A percentile compares a stretch with the other conserved stretches of the same genome.
Conservation (phyloP, 108 stramenopile genomes). For the Conticribra guillardii region DNA sequence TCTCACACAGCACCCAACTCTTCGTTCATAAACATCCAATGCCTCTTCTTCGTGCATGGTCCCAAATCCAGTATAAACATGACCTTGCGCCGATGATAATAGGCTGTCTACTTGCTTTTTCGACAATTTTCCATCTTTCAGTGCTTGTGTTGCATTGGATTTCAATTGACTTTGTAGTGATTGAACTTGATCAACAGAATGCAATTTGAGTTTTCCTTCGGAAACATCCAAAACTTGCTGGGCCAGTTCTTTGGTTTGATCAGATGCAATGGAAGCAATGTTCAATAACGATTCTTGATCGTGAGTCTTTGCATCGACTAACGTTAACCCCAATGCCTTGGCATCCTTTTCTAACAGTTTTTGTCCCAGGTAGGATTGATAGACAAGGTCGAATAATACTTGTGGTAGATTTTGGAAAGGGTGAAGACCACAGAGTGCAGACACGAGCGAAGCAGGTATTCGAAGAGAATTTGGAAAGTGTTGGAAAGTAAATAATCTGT, state of each 20-base stretch:
- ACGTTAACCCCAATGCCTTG: slow-evolving; percentile 52
- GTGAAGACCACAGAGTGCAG: slow-evolving; percentile 69
- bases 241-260: slow-evolving; percentile 43
- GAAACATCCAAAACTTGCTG: slow-evolving; percentile 50
- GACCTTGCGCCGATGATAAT: slow-evolving; percentile 51
- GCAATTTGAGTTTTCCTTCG: slow-evolving; percentile 37
- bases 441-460: slow-evolving; percentile 59
- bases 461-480: slow-evolving; percentile 57
- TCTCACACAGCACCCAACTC: slow-evolving; percentile 63
- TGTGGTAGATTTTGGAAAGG: slow-evolving; percentile 59
- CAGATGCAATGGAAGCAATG: slow-evolving; percentile 62
- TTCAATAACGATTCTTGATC: slow-evolving; percentile 50
- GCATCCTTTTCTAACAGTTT: slow-evolving; percentile 59
- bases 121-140: slow-evolving; percentile 44
- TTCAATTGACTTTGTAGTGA: slow-evolving; percentile 45
- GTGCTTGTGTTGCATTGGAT: slow-evolving; percentile 39
- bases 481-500: slow-evolving; percentile 34
- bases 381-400: slow-evolving; percentile 63
- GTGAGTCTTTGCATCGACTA: slow-evolving; percentile 35
- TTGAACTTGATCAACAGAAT: slow-evolving; percentile 49
- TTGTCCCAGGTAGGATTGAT: slow-evolving; percentile 71
- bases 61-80: slow-evolving; percentile 73
- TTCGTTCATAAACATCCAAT: slow-evolving; percentile 68
- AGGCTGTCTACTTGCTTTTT: slow-evolving; percentile 48
- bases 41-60: slow-evolving; percentile 71